These are phyloP conservation scores for Tausonia pullulans DNA, from an alignment of 1,284 basidiomycete genomes.

Conservation along the genomic window DNA sequence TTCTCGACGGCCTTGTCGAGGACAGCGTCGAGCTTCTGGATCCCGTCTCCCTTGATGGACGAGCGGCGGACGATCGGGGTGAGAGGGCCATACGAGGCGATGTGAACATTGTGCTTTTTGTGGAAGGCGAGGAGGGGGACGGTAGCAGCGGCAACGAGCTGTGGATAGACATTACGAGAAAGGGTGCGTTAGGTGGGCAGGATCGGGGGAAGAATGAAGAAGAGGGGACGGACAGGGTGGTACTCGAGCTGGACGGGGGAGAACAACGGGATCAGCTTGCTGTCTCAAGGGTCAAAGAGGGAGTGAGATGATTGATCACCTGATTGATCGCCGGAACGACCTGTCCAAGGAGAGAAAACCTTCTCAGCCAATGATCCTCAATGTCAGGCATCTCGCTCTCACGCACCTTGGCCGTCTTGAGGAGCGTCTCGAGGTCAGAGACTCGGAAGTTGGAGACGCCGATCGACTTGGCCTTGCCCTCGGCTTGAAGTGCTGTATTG, in stretches of 20 bases:
- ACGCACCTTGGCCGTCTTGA: conserved; percentile 37
- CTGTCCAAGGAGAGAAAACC: too few species aligned
- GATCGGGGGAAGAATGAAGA: too few species aligned
- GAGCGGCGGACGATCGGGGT: conserved; percentile 37
- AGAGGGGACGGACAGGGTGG: too few species aligned
- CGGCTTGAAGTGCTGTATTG: conserved; percentile 39
- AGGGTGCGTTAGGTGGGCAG: too few species aligned
- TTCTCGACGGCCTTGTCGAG: conserved; percentile 42
- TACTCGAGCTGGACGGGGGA: conserved; percentile 52
- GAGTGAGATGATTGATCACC: conserved; percentile 30
- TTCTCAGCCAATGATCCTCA: too few species aligned
- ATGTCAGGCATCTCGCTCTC: too few species aligned
- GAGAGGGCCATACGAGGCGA: conserved; percentile 51
- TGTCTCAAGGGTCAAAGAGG: background rate
- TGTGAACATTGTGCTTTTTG: conserved; percentile 50
- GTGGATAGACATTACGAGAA: too few species aligned
- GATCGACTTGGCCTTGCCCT: conserved; percentile 60
- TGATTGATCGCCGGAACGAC: conserved; percentile 66
- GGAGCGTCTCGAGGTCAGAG: conserved; percentile 51
- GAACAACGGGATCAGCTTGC: background rate
- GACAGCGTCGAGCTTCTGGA: conserved; percentile 44
- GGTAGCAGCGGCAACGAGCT: conserved; percentile 54
- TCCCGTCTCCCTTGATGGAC: conserved; percentile 49
- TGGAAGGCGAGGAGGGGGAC: conserved; percentile 47
- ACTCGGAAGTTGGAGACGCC: conserved; percentile 75